These are phyloP conservation scores for Isatis tinctoria DNA, from an alignment of 345 rosid species.

Conservation along the genomic window DNA sequence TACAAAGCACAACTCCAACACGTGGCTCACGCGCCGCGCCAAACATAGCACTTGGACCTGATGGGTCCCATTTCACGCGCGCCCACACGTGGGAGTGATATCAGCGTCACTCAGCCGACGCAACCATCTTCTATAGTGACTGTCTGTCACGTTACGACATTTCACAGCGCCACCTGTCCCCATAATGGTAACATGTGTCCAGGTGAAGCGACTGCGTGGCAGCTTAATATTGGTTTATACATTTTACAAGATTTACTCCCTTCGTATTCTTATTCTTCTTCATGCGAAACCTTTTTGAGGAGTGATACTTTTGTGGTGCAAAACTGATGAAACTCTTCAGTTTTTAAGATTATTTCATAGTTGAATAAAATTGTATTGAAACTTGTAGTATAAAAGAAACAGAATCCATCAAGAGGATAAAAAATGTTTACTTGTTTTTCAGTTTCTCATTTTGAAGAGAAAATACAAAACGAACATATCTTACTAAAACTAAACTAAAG, in stretches of 20 bases:
- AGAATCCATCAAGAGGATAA: too few species aligned
- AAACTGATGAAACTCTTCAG: neutral
- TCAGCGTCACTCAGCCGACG: conserved; percentile 19
- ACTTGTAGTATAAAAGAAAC: too few species aligned
- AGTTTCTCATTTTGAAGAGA: too few species aligned
- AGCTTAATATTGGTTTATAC: neutral
- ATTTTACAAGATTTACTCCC: neutral
- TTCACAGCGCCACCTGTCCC: conserved; percentile 25
- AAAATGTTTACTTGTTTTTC: too few species aligned
- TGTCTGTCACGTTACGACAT: conserved; percentile 20
- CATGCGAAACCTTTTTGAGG: neutral
- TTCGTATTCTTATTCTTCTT: neutral
- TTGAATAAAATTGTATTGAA: too few species aligned
- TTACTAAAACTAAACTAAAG: too few species aligned
- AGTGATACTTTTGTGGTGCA: neutral
- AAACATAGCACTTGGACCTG: conserved; percentile 3
- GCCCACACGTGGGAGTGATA: conserved; percentile 19
- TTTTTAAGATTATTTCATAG: too few species aligned
- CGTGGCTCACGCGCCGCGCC: conserved; percentile 22
- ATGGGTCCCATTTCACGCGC: conserved; percentile 3
- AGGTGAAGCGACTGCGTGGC: conserved; percentile 12
- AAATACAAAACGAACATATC: too few species aligned
- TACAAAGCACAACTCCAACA: neutral
- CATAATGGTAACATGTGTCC: conserved; percentile 27
- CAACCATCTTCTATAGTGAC: conserved; percentile 20